These are phyloP conservation scores for Diaporthe batatas DNA, from an alignment of 2,329 filamentous ascomycete species.

Conservation along the genomic window DNA sequence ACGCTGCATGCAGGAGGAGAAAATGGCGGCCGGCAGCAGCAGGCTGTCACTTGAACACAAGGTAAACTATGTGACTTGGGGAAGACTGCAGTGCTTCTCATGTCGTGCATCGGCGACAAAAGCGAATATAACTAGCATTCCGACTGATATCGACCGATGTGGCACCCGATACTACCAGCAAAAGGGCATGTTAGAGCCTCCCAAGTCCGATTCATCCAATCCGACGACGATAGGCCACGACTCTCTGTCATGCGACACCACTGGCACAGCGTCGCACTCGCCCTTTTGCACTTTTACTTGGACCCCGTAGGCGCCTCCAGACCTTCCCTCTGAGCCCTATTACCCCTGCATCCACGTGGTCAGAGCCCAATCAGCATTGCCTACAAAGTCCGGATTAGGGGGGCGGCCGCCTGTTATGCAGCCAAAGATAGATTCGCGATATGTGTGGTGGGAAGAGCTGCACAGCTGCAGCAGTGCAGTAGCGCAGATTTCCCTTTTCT, in stretches of 20 bases:
- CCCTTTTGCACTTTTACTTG: background rate
- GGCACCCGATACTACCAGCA: background rate
- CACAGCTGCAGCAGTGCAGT: constrained; percentile 17
- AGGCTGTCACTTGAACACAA: constrained; percentile 21
- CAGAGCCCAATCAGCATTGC: background rate
- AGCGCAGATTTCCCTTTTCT: background rate
- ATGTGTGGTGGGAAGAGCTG: background rate
- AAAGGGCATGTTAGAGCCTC: background rate
- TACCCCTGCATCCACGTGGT: background rate
- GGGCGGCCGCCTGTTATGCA: constrained; percentile 16
- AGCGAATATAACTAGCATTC: too few species aligned
- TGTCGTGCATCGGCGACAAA: background rate
- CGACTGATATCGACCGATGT: background rate
- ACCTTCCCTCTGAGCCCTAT: constrained; percentile 1
- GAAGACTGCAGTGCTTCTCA: background rate
- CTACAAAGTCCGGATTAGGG: background rate
- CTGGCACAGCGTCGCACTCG: constrained; percentile 3
- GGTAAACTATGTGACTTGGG: background rate
- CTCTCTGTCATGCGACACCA: background rate
- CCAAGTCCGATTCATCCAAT: constrained; percentile 24
- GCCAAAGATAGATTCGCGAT: constrained; percentile 21
- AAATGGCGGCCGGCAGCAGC: background rate
- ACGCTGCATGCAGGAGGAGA: constrained; percentile 6
- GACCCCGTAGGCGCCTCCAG: constrained; percentile 4
- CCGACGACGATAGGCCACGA: background rate